These are phyloP conservation scores for Marasmius tenuissimus DNA, from an alignment of 1,284 basidiomycete genomes.

Conservation along the genomic window DNA sequence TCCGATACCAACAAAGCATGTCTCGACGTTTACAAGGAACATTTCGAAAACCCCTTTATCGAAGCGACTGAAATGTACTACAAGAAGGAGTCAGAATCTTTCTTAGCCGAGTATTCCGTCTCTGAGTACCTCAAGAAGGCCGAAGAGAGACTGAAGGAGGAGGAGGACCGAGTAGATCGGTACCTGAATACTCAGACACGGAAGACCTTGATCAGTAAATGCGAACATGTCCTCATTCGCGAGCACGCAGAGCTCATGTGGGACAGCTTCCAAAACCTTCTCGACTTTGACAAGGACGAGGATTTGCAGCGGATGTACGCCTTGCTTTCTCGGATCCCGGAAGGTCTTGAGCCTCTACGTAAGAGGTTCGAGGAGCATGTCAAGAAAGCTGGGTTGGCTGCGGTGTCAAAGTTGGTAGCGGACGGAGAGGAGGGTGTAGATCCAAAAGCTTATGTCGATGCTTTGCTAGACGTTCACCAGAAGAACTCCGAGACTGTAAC, in stretches of 20 bases:
- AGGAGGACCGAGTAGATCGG: slow-evolving; percentile 93
- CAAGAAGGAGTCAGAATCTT: slow-evolving; percentile 86
- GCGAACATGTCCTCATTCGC: slow-evolving; percentile 91
- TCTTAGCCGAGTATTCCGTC: slow-evolving; percentile 88
- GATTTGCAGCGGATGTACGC: slow-evolving; percentile 96
- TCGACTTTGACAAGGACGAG: slow-evolving; percentile 92
- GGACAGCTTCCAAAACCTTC: slow-evolving; percentile 91
- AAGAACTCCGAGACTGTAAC: slow-evolving; percentile 93
- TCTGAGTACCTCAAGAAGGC: slow-evolving; percentile 98
- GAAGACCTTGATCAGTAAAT: slow-evolving; percentile 85
- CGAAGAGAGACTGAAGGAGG: slow-evolving; percentile 89
- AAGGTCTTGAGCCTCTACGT: slow-evolving; percentile 90
- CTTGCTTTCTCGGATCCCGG: slow-evolving; percentile 84
- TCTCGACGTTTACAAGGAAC: slow-evolving; percentile 92
- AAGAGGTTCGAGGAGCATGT: slow-evolving; percentile 95
- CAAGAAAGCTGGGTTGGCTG: slow-evolving; percentile 84
- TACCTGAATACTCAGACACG: slow-evolving; percentile 91
- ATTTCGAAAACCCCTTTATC: slow-evolving; percentile 91
- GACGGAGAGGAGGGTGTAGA: slow-evolving; percentile 69
- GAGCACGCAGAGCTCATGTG: slow-evolving; percentile 88
- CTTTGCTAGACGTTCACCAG: slow-evolving; percentile 86
- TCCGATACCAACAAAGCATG: slow-evolving; percentile 89
- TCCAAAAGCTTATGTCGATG: slow-evolving; percentile 94
- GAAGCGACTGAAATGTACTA: slow-evolving; percentile 91
- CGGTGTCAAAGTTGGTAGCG: slow-evolving; percentile 82